These are phyloP conservation scores for Cornus florida DNA, from an alignment of 148 eudicot genomes.

Conservation along the genomic window DNA sequence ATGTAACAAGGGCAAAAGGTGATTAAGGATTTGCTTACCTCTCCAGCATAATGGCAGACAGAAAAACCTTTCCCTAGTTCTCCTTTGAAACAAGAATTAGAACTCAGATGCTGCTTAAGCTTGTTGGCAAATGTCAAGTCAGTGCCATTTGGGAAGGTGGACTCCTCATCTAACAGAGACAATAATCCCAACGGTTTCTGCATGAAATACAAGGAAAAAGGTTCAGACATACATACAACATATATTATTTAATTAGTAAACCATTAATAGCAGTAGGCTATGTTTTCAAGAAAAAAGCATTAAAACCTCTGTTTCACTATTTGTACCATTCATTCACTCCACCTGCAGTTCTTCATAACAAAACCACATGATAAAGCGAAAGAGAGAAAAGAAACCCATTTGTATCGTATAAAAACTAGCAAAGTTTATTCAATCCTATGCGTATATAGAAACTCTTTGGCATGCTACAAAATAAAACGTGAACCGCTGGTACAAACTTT, in stretches of 20 bases:
- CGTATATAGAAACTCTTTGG: not conserved
- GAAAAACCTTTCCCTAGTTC: conserved; percentile 80
- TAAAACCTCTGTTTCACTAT: not conserved
- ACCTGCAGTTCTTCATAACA: not conserved
- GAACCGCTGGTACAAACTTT: not conserved
- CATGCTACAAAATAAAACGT: not conserved
- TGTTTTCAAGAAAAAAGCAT: conserved; percentile 3
- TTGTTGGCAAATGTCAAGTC: conserved; percentile 86
- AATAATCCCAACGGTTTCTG: conserved; percentile 95
- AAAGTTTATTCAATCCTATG: not conserved
- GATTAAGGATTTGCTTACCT: conserved; percentile 43
- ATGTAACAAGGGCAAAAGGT: not conserved
- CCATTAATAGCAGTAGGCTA: not conserved
- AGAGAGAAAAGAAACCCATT: not conserved
- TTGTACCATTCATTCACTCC: not conserved
- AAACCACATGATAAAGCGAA: not conserved
- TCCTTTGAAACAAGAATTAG: conserved; percentile 77
- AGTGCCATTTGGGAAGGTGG: conserved; percentile 95
- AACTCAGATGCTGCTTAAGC: conserved; percentile 81
- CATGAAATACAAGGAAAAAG: conserved; percentile 16
- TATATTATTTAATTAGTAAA: not conserved
- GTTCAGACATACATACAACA: not conserved
- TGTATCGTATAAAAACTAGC: not conserved
- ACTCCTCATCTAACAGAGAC: conserved; percentile 92
- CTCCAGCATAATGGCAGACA: conserved; percentile 95